These are phyloP conservation scores for Senecio squalidus DNA, from an alignment of 140 eudicot species.

Conservation along the genomic window DNA sequence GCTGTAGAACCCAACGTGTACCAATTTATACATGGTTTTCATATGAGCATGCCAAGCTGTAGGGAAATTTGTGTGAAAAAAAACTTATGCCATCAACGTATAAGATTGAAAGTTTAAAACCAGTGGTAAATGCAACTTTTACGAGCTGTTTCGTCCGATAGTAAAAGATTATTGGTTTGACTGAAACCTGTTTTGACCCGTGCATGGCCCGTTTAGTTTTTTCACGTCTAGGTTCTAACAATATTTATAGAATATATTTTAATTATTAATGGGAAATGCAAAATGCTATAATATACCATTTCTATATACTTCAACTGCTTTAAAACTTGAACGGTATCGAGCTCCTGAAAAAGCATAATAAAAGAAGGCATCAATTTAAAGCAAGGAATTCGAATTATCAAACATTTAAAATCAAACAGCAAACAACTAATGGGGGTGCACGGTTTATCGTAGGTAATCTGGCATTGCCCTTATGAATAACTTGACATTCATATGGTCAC, in stretches of 20 bases:
- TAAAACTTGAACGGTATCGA: slow-evolving; percentile 70
- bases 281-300: slow-evolving; percentile 51
- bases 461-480: not conserved
- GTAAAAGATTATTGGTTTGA: not conserved
- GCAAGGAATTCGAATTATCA: not conserved
- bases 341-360: slow-evolving; percentile 55
- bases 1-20: not conserved
- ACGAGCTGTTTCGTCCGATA: not conserved
- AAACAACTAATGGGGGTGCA: not conserved
- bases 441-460: not conserved
- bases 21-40: not conserved
- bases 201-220: not conserved
- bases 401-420: not conserved
- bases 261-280: slow-evolving; percentile 1
- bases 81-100: not conserved
- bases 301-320: slow-evolving; percentile 89
- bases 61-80: not conserved
- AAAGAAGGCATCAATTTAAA: not conserved
- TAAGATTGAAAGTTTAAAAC: not conserved
- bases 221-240: not conserved
- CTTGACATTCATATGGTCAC: not conserved
- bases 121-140: not conserved
- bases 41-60: not conserved
- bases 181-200: not conserved
- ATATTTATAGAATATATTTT: not conserved